Base-by-base conservation (phyloP, 192 early-diverging fungal species). In the Gaertneriomyces semiglobifer region DNA sequence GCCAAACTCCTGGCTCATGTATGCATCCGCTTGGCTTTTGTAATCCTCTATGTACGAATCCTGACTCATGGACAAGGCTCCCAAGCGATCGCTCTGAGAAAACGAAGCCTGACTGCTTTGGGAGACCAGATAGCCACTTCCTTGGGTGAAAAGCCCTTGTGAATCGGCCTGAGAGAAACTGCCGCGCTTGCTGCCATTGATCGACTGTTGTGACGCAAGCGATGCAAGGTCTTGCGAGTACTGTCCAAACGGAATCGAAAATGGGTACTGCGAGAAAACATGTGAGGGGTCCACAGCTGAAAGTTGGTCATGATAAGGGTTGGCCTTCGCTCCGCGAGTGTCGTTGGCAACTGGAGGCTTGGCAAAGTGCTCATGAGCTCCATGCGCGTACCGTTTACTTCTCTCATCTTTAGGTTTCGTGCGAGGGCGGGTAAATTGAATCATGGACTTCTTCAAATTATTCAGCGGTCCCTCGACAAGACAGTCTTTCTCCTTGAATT, bases 401-500 rank as follows among this genome's bases (percentile, higher is more conserved):
- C 43, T 44, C 20, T 19, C 46, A 16, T 60, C 50, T 7, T 57
- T 44, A 0, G 14, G 12, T 53, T 58, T 62, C 16, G 51, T 63
- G 12, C 62, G 56, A 10, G 84, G 84, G 62, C 78, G 79, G 12
- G 60, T 61, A 50, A 99, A 93, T 61, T 92, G 91, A n/a, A 94
- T 93, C 74, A 90, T 89, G 60, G 89, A 91, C 47, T 84, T 80
- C 60, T 94, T 93, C 19, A 99, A 78, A 60, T 93, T 93, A 72
- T 82, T 88, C 52, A 99, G 74, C 47, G 90, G 87, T 10, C 97
- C 97, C 71, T 99, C 97, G 4, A 98, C 94, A 45, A 99, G 76
- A 56, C 92, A 90, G 16, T 87, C 82, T 48, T 88, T 80, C 66
- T 89, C 90, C 75, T 96, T 98, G 84, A 90, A 99, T 55, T 90